phyloP scores from a whole-genome alignment of 805 yeast species.

The Yamadazyma nakazawae region DNA sequence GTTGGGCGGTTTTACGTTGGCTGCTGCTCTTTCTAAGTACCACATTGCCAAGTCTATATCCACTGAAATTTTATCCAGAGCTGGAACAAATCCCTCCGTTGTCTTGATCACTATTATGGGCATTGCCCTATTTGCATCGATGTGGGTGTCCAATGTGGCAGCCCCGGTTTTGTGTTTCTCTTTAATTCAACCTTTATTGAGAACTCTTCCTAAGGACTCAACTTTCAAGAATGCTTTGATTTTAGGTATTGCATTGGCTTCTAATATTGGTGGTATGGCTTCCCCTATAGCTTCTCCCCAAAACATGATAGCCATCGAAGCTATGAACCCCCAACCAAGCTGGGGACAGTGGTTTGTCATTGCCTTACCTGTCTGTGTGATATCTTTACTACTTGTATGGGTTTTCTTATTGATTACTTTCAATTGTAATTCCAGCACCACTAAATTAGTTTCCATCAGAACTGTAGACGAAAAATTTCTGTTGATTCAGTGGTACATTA shows the following conservation, averaged over 20 bases:
- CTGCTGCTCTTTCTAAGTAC: conserved; percentile 53
- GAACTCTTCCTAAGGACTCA: conserved; percentile 42
- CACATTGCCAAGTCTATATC: conserved; percentile 49
- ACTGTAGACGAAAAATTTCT: conserved; percentile 66
- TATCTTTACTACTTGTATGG: conserved; percentile 42
- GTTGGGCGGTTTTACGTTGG: conserved; percentile 53
- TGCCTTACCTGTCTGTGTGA: conserved; percentile 44
- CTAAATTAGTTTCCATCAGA: conserved; percentile 54
- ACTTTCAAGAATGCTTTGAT: conserved; percentile 40
- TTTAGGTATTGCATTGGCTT: conserved; percentile 48
- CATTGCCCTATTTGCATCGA: conserved; percentile 49
- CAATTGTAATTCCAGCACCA: conserved; percentile 46
- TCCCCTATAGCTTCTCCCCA: conserved; percentile 56
- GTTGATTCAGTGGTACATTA: conserved; percentile 70
- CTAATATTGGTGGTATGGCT: conserved; percentile 54
- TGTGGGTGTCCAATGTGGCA: conserved; percentile 60
- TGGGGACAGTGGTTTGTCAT: conserved; percentile 59
- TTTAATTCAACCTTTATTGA: conserved; percentile 46
- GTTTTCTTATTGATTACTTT: conserved; percentile 54
- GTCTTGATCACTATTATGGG: conserved; percentile 49
- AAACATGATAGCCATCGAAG: conserved; percentile 52
- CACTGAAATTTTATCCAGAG: conserved; percentile 46
- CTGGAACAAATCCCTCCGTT: conserved; percentile 49
- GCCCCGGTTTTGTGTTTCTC: conserved; percentile 55
- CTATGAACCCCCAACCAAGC: conserved; percentile 49